A percentile compares a stretch with the other conserved stretches of the same genome.
These are phyloP conservation scores for Halenospora varia DNA, from an alignment of 495 filamentous ascomycete species.

Conservation along the genomic window DNA sequence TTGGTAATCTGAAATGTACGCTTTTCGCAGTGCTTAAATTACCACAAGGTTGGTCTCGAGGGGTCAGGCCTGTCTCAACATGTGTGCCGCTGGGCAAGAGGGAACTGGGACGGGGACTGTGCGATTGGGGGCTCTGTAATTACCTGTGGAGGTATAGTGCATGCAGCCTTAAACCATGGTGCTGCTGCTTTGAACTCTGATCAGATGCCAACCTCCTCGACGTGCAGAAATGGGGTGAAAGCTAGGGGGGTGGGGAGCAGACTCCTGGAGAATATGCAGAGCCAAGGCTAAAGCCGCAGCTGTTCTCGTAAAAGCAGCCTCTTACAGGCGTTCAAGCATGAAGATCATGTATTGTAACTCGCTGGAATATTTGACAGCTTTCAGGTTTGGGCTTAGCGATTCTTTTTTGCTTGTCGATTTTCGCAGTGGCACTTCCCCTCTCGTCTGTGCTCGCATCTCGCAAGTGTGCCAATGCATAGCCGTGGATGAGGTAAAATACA, in stretches of 20 bases:
- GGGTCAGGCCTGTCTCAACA: not conserved
- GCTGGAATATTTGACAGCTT: no score
- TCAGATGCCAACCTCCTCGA: not conserved
- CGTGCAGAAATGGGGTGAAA: not conserved
- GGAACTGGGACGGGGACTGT: not conserved
- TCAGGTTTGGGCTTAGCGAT: not conserved
- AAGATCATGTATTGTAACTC: not conserved
- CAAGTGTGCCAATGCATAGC: no score
- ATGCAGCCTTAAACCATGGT: not conserved
- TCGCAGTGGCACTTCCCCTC: no score
- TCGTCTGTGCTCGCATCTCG: no score
- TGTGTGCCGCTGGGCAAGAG: not conserved
- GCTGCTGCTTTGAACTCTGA: not conserved
- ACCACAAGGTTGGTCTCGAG: not conserved
- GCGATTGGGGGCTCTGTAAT: no score
- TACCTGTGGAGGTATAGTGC: no score
- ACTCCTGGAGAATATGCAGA: no score
- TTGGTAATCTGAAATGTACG: no score
- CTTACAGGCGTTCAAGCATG: not conserved
- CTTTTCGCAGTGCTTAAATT: no score
- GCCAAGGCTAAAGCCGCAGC: no score
- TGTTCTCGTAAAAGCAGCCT: not conserved
- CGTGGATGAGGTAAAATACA: no score
- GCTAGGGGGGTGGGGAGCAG: not conserved
- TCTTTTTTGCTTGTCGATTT: no score